Conservation (phyloP, 2,329 filamentous ascomycete genomes). For the Cladobotryum mycophilum region DNA sequence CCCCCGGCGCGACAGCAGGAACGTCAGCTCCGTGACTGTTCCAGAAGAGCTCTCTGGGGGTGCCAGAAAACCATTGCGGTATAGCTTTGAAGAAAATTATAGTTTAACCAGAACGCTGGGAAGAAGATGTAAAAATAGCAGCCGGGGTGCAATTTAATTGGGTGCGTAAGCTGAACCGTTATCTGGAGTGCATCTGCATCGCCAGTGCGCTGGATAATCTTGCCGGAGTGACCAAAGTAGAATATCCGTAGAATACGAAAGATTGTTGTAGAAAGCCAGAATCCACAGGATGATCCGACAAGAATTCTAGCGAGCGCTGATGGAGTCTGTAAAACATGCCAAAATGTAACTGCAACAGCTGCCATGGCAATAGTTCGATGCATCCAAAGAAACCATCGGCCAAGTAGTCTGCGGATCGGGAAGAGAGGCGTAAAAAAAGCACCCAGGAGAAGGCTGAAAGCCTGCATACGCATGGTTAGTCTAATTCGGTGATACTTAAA, state of each 20-base stretch:
- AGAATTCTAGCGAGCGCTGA: conserved; percentile 1
- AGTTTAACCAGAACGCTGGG: conserved; percentile 2
- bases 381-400: conserved; percentile 6
- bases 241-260: conserved; percentile 2
- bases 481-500: background rate
- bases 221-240: background rate
- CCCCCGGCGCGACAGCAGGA: conserved; percentile 3
- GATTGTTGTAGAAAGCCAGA: conserved; percentile 3
- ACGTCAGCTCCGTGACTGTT: conserved; percentile 2
- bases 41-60: background rate
- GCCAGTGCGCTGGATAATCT: conserved; percentile 1
- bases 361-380: conserved; percentile 1
- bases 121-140: conserved; percentile 11
- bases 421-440: conserved; percentile 1
- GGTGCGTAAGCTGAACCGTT: conserved; percentile 1
- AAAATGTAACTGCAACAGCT: conserved; percentile 2
- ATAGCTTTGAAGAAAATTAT: conserved; percentile 8
- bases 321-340: background rate
- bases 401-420: background rate
- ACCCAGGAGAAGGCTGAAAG: conserved; percentile 1
- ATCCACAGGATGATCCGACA: background rate
- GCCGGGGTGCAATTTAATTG: background rate
- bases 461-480: background rate
- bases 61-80: conserved; percentile 7
- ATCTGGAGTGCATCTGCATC: conserved; percentile 1